Percentiles rank a stretch among this genome's conserved stretches.
Evolutionary conservation across 352 stramenopile species (phyloP).

Genomic region (Globisporangium nodosum): DNA sequence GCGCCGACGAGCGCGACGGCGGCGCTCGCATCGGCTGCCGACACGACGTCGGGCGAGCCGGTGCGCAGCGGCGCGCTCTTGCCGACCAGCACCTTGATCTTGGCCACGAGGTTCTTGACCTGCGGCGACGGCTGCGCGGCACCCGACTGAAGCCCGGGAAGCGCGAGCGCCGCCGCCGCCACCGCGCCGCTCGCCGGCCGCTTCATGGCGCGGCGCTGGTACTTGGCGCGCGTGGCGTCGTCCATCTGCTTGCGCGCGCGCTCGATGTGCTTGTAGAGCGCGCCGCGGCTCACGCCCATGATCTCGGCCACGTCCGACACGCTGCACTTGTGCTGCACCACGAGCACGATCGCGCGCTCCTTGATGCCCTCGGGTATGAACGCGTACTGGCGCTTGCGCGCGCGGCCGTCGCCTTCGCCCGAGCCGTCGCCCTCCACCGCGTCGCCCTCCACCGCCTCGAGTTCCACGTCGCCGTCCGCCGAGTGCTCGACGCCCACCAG

Average conservation of each 20-base stretch:
- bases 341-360: constrained; percentile 10
- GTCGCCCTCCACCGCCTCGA: neutral
- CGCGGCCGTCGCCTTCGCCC: neutral
- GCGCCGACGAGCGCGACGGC: neutral
- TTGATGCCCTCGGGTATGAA: constrained; percentile 9
- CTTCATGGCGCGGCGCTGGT: neutral
- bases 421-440: neutral
- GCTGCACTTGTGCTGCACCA: constrained; percentile 10
- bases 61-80: neutral
- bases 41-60: neutral
- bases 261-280: constrained; percentile 11
- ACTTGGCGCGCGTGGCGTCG: constrained; percentile 1
- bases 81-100: constrained; percentile 1
- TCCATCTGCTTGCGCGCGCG: constrained; percentile 8
- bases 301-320: constrained; percentile 7
- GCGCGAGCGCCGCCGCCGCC: neutral
- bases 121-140: constrained; percentile 1
- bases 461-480: neutral
- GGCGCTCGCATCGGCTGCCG: neutral
- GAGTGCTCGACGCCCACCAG: neutral
- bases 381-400: constrained; percentile 7
- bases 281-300: constrained; percentile 7
- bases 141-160: neutral
- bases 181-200: neutral
- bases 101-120: constrained; percentile 8